These are phyloP conservation scores for Benincasa hispida DNA, from an alignment of 306 rosid genomes.

Conservation along the genomic window DNA sequence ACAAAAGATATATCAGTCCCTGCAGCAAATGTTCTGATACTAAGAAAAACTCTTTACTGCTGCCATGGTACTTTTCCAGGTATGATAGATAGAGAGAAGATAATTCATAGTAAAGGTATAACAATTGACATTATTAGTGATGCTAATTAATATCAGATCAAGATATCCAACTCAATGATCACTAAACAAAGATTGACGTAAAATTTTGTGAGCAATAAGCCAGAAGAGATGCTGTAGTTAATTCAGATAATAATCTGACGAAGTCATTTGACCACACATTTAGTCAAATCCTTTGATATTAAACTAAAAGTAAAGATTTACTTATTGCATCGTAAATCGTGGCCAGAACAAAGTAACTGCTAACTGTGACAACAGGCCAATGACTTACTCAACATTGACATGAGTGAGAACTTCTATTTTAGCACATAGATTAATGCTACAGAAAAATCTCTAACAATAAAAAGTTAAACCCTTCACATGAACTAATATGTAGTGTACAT, in stretches of 20 bases:
- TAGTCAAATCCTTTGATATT: background rate
- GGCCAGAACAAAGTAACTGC: background rate
- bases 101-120: background rate
- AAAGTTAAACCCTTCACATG: background rate
- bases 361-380: background rate
- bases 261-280: background rate
- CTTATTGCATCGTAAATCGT: background rate
- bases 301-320: background rate
- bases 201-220: background rate
- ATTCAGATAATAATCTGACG: background rate
- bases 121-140: background rate
- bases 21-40: background rate
- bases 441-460: background rate
- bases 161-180: background rate
- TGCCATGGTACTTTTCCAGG: background rate
- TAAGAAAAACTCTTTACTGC: background rate
- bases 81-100: background rate
- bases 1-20: background rate
- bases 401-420: background rate
- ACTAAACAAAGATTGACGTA: background rate
- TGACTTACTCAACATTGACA: background rate
- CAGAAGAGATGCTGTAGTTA: background rate
- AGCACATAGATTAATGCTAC: background rate
- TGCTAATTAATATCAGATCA: background rate
- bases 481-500: background rate